These are phyloP conservation scores for Hippophae gyantsensis DNA, from an alignment of 306 rosid species.

Conservation along the genomic window DNA sequence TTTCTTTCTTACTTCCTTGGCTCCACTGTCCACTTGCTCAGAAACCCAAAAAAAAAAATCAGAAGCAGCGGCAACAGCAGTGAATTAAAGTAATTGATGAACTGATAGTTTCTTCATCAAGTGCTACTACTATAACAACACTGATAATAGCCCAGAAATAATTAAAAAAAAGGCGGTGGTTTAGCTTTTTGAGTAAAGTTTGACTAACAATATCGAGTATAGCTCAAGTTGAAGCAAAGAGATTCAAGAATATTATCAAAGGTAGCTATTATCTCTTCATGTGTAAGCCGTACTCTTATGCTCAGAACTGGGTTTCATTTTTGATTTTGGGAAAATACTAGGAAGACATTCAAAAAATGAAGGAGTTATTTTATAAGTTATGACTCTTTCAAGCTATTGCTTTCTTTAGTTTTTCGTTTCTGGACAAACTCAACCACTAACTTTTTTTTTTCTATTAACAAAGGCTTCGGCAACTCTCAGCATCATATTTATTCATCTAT, in stretches of 20 bases:
- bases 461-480: conserved; percentile 24
- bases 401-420: conserved; percentile 8
- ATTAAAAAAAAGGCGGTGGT: conserved; percentile 40
- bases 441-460: conserved; percentile 21
- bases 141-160: conserved; percentile 11
- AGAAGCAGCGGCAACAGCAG: conserved; percentile 21
- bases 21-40: conserved; percentile 18
- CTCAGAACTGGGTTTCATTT: conserved; percentile 23
- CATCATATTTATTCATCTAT: not conserved
- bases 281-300: conserved; percentile 36
- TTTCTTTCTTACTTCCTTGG: not conserved
- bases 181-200: conserved; percentile 43
- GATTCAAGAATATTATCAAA: not conserved
- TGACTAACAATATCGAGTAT: conserved; percentile 17
- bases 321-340: conserved; percentile 22
- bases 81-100: conserved; percentile 26
- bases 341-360: not conserved
- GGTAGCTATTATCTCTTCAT: conserved; percentile 18
- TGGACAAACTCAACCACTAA: conserved; percentile 50
- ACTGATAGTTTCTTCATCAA: conserved; percentile 31
- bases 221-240: not conserved
- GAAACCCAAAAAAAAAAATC: conserved; percentile 26
- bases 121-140: conserved; percentile 17
- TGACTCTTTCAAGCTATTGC: conserved; percentile 8
- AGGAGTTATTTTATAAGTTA: conserved; percentile 1